Percentiles rank a stretch among this genome's conserved stretches.
Conservation (phyloP, 805 yeast species). For the Ogataea methanolica region DNA sequence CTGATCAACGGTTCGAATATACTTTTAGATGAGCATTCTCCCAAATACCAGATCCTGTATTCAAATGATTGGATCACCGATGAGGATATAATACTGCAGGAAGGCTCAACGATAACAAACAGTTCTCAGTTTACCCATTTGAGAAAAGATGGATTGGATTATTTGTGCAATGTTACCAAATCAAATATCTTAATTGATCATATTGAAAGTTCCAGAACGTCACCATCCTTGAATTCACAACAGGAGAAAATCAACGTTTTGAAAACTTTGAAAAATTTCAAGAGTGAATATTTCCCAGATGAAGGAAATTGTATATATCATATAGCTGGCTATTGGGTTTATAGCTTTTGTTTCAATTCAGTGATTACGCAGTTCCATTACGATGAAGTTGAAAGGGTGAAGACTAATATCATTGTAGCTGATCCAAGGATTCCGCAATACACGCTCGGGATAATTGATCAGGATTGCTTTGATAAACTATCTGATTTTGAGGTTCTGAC, state of each 20-base stretch:
- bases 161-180: conserved; percentile 7
- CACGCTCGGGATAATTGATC: conserved; percentile 13
- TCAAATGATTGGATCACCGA: conserved; percentile 9
- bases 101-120: neutral
- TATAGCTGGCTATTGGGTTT: conserved; percentile 14
- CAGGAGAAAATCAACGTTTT: conserved; percentile 18
- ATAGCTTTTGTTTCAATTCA: conserved; percentile 4
- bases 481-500: conserved; percentile 23
- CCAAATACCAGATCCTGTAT: conserved; percentile 7
- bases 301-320: conserved; percentile 1
- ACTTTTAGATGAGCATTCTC: conserved; percentile 10
- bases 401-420: neutral
- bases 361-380: conserved; percentile 6
- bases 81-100: neutral
- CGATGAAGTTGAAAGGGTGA: neutral
- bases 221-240: conserved; percentile 1
- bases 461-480: conserved; percentile 9
- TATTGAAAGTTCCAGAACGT: neutral
- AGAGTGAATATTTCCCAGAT: conserved; percentile 1
- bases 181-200: conserved; percentile 1
- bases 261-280: conserved; percentile 11
- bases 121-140: neutral
- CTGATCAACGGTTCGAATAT: neutral
- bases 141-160: neutral
- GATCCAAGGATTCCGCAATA: conserved; percentile 11